A percentile compares a stretch with the other conserved stretches of the same genome.
These are phyloP conservation scores for Pseudogymnoascus sp. DNA, from an alignment of 2,329 filamentous ascomycete genomes.

Conservation along the genomic window DNA sequence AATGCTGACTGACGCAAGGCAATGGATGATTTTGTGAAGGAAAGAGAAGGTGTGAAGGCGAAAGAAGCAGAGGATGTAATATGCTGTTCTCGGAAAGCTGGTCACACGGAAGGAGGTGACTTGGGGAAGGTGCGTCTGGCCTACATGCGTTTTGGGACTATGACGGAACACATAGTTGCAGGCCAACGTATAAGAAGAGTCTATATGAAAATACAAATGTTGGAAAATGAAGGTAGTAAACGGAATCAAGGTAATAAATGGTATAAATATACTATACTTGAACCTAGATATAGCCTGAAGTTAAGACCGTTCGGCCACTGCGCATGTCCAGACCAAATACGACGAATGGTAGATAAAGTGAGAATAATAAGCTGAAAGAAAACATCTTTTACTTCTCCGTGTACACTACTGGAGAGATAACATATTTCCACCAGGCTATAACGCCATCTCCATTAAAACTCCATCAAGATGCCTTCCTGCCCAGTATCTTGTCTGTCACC, in stretches of 20 bases:
- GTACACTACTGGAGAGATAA: constrained; percentile 7
- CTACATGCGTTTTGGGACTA: not conserved
- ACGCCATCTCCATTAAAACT: not conserved
- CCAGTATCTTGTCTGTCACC: constrained; percentile 52
- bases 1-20: not conserved
- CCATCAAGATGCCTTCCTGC: constrained; percentile 25
- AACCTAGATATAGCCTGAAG: not conserved
- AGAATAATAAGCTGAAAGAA: not conserved
- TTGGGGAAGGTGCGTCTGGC: not conserved
- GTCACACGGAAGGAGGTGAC: not conserved
- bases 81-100: not conserved
- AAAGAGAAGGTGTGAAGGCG: constrained; percentile 4
- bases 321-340: not conserved
- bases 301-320: not conserved
- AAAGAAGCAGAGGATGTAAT: not conserved
- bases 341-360: not conserved
- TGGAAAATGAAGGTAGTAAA: not conserved
- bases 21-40: constrained; percentile 4
- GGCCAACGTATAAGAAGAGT: not conserved
- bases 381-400: not conserved
- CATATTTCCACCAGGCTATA: not conserved
- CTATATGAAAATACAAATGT: not conserved
- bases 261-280: not conserved
- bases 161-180: not conserved
- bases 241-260: not conserved